Conservation (phyloP, 345 rosid species). For the Euphorbia tirucalli region DNA sequence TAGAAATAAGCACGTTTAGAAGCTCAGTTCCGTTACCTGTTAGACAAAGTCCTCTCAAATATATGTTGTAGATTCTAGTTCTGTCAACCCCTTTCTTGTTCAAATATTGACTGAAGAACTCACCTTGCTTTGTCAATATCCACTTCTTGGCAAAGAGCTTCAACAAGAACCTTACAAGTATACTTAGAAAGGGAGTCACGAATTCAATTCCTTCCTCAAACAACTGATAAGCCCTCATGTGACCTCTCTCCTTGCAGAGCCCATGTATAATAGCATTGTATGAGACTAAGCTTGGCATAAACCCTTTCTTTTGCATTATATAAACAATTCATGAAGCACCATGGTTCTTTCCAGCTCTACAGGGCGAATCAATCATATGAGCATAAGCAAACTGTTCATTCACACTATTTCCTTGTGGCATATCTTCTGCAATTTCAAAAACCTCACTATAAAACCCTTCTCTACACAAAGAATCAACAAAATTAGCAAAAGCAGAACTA, state of each 20-base stretch:
- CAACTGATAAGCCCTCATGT: conserved; percentile 79
- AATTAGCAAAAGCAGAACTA: conserved; percentile 62
- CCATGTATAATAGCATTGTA: conserved; percentile 79
- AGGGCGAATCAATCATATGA: conserved; percentile 72
- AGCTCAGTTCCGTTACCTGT: conserved; percentile 61
- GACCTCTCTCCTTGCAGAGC: conserved; percentile 65
- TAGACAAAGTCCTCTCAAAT: conserved; percentile 62
- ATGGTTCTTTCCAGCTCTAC: conserved; percentile 54
- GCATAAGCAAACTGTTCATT: conserved; percentile 56
- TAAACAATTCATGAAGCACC: conserved; percentile 81
- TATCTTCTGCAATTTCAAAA: conserved; percentile 60
- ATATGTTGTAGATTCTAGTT: conserved; percentile 71
- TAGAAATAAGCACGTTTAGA: conserved; percentile 59
- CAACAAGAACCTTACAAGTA: conserved; percentile 67
- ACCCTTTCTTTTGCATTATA: conserved; percentile 64
- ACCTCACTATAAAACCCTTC: conserved; percentile 63
- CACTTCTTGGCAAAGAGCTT: conserved; percentile 58
- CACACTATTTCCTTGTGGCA: conserved; percentile 61
- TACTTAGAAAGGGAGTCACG: conserved; percentile 63
- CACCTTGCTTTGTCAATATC: conserved; percentile 53
- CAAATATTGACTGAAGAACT: conserved; percentile 59
- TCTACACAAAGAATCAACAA: conserved; percentile 59
- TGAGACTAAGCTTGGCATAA: conserved; percentile 50
- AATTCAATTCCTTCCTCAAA: conserved; percentile 64
- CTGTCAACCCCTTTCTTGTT: conserved; percentile 46